Percentiles rank a stretch among this genome's conserved stretches.
Conservation (phyloP, 768 basidiomycete genomes). For the Suillus variegatus region DNA sequence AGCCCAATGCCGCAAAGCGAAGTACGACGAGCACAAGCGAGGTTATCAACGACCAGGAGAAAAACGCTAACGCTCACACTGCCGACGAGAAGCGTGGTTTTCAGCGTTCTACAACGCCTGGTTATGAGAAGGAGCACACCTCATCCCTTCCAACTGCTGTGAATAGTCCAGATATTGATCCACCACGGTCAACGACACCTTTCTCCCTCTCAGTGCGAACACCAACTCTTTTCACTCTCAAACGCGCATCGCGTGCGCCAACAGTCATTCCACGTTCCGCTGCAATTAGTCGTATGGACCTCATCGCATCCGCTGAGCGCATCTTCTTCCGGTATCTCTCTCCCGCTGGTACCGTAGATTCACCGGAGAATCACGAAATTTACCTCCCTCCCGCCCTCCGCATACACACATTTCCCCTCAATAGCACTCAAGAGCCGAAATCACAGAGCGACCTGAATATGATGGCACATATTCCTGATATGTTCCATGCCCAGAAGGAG, state of each 20-base stretch:
- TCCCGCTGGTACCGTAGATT: too few relatives aligned
- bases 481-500: slow-evolving; percentile 97
- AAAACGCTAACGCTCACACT: slow-evolving; percentile 53
- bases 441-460: slow-evolving; percentile 64
- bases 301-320: too few relatives aligned
- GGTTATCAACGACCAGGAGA: slow-evolving; percentile 69
- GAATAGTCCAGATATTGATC: slow-evolving; percentile 40
- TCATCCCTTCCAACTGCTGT: slow-evolving; percentile 50
- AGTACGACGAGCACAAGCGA: slow-evolving; percentile 84
- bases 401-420: slow-evolving; percentile 71
- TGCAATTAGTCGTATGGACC: too few relatives aligned
- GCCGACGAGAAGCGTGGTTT: slow-evolving; percentile 49
- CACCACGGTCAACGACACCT: slow-evolving; percentile 72
- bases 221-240: slow-evolving; percentile 72
- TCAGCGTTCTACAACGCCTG: slow-evolving; percentile 51
- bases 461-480: slow-evolving; percentile 91
- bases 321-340: too few relatives aligned
- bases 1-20: slow-evolving; percentile 63
- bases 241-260: slow-evolving; percentile 85
- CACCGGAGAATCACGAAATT: too few relatives aligned
- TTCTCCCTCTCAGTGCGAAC: slow-evolving; percentile 77
- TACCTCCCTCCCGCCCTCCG: too few relatives aligned
- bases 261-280: slow-evolving; percentile 63
- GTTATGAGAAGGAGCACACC: slow-evolving; percentile 36
- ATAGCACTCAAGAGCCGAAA: slow-evolving; percentile 69